These are phyloP conservation scores for Comarum palustre DNA, from an alignment of 306 rosid genomes.

Conservation along the genomic window DNA sequence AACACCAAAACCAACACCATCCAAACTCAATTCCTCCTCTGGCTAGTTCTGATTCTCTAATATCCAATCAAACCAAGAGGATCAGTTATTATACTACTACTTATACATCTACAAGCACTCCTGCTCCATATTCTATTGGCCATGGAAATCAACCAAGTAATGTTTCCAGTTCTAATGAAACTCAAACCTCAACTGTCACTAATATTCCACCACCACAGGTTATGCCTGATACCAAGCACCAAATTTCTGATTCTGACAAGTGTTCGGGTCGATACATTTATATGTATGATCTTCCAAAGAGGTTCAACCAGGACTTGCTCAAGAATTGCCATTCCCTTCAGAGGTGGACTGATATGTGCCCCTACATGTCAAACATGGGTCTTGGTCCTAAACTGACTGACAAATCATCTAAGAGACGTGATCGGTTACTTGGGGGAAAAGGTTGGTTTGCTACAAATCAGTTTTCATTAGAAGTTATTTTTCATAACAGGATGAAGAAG, in stretches of 20 bases:
- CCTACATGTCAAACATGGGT: constrained; percentile 41
- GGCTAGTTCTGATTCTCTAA: neutral
- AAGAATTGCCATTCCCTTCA: constrained; percentile 36
- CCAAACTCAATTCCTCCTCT: constrained; percentile 6
- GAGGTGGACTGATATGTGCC: constrained; percentile 49
- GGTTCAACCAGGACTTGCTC: constrained; percentile 46
- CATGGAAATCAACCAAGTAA: neutral
- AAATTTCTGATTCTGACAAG: neutral
- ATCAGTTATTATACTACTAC: neutral
- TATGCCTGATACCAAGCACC: neutral
- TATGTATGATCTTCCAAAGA: constrained; percentile 42
- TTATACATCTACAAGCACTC: neutral
- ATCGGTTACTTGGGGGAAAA: neutral
- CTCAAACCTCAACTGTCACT: neutral
- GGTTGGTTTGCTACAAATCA: constrained; percentile 57
- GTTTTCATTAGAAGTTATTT: constrained; percentile 51
- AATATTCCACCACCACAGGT: neutral
- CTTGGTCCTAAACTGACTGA: constrained; percentile 35
- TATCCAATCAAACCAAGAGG: neutral
- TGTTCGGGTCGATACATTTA: constrained; percentile 46
- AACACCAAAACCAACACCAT: neutral
- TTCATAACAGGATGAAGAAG: constrained; percentile 57
- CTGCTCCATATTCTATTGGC: neutral
- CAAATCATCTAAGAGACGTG: constrained; percentile 14
- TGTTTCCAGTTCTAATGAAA: neutral